phyloP scores from a whole-genome alignment of 352 stramenopile genomes.

The Phytophthora ramorum region DNA sequence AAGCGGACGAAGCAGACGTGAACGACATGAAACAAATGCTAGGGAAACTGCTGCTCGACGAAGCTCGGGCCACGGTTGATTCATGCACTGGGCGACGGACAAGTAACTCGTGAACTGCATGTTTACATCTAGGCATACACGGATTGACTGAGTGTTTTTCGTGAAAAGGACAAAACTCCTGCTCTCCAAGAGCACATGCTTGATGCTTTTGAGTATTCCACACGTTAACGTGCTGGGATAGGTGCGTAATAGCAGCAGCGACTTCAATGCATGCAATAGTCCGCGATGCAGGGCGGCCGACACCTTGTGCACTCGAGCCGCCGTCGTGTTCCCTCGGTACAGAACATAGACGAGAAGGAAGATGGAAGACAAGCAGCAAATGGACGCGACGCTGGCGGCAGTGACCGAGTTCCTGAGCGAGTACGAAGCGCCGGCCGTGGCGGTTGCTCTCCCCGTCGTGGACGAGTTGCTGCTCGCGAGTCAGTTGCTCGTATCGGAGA shows the following conservation, averaged over 20 bases:
- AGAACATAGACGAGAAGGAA: conserved; percentile 24
- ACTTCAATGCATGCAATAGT: background rate
- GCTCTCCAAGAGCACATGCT: no score
- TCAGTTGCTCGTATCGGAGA: conserved; percentile 29
- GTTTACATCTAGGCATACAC: no score
- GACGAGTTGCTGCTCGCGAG: conserved; percentile 22
- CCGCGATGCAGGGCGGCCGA: background rate
- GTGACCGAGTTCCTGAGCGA: conserved; percentile 32
- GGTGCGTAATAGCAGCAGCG: no score
- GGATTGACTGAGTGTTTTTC: no score
- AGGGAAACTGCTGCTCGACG: conserved; percentile 25
- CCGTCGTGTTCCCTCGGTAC: background rate
- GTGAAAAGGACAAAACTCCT: no score
- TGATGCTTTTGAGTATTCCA: no score
- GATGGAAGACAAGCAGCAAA: conserved; percentile 34
- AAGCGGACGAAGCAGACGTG: conserved; percentile 30
- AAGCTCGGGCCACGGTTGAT: background rate
- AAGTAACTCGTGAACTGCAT: background rate
- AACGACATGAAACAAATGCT: conserved; percentile 39
- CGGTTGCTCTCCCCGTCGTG: background rate
- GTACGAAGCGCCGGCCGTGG: conserved; percentile 12
- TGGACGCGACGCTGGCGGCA: conserved; percentile 26
- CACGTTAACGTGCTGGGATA: no score
- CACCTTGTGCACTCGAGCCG: background rate
- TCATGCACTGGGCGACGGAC: background rate